These are phyloP conservation scores for Afroboletus lepidellus DNA, from an alignment of 1,284 basidiomycete genomes.

Conservation along the genomic window DNA sequence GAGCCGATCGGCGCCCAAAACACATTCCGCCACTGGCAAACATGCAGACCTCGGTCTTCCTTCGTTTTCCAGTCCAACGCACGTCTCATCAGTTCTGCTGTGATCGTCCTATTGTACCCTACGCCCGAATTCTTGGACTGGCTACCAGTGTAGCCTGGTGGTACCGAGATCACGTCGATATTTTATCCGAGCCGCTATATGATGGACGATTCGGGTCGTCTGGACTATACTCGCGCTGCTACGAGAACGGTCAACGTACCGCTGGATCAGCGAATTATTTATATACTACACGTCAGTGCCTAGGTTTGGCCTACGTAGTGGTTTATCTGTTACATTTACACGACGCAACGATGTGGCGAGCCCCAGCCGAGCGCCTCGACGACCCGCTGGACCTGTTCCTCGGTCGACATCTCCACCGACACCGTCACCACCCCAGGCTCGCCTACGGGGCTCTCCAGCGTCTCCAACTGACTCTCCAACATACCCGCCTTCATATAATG, in stretches of 20 bases:
- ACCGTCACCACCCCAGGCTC: conserved; percentile 72
- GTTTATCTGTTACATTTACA: too few relatives aligned
- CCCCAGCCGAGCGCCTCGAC: background rate
- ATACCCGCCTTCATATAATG: conserved; percentile 92
- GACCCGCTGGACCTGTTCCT: conserved; percentile 51
- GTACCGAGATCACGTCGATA: too few relatives aligned
- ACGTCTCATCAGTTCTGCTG: conserved; percentile 57
- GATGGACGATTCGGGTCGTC: too few relatives aligned
- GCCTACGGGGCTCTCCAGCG: conserved; percentile 73
- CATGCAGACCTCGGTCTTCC: conserved; percentile 28
- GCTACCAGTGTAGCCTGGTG: conserved; percentile 64
- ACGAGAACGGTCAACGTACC: too few relatives aligned
- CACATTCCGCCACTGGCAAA: too few relatives aligned
- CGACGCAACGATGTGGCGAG: too few relatives aligned
- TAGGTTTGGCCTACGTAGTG: too few relatives aligned
- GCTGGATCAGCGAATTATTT: too few relatives aligned
- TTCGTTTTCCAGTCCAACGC: background rate
- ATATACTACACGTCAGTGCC: too few relatives aligned
- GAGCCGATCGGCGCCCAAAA: background rate
- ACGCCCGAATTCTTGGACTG: conserved; percentile 95
- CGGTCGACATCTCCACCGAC: conserved; percentile 53
- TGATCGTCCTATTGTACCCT: conserved; percentile 91
- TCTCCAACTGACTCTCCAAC: conserved; percentile 82
- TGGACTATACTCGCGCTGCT: too few relatives aligned
- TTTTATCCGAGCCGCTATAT: too few relatives aligned